Base-by-base conservation (phyloP, 2,329 filamentous ascomycete species). In the Claviceps fusiformis region DNA sequence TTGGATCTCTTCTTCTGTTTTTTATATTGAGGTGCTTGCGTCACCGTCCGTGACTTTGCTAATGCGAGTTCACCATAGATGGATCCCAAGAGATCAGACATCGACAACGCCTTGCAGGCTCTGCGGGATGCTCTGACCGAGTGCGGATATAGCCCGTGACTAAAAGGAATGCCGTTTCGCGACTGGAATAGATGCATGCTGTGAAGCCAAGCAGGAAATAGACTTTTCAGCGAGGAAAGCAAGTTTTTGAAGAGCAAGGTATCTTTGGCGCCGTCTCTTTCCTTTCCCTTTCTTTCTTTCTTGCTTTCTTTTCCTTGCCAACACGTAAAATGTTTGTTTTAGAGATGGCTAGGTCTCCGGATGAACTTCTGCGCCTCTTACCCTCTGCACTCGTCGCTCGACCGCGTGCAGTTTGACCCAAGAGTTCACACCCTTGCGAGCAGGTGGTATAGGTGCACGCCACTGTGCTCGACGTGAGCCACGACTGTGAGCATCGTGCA, bases 21-120 rank as follows among this genome's bases (percentile, higher is more conserved):
- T 11, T 15, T 35, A n/a, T 7, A 8, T 29, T 19, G 6, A 15
- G 53, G 31, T 37, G n/a, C 17, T 46, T 29, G 33, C 37, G 29
- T 7, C 55, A 13, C 13, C 13, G 54, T 48, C 9, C 3, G 17
- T n/a, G 10, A 19, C 39, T 47, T 44, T 29, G 33, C 54, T 55
- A 47, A 55, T n/a, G n/a, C 39, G 19, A 19, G 29, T 46, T 8
- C 3, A 9, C 33, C 48, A 57, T 54, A 83, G 73, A 88, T 85
- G 64, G 89, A 96, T 66, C 80, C 88, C 33, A 81, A 81, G 59
- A 80, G 91, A 59, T 79, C 79, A 53, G 89, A 98, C 67, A 82
- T 97, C 63, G 87, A 95, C 60, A 87, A 86, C 64, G 93, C 92
- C 1, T 77, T 97, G 59, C 76, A 83, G 62, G 87, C 88, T 48